Conservation (phyloP, 2,329 filamentous ascomycete species). For the Neofusicoccum sp. region DNA sequence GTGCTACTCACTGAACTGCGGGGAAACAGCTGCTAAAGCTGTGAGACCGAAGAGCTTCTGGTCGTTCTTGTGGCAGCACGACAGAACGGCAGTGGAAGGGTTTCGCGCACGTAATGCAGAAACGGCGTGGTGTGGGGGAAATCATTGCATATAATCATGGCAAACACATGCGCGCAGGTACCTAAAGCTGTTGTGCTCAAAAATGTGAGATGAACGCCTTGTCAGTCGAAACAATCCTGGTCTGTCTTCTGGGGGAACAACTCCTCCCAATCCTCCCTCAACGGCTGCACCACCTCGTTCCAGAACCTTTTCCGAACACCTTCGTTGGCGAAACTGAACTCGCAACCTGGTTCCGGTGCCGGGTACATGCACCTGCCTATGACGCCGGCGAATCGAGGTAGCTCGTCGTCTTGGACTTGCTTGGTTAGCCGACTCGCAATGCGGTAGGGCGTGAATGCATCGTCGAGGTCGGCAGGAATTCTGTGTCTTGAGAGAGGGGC, state of each 20-base stretch:
- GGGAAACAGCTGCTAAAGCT: background rate
- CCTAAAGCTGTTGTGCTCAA: no score
- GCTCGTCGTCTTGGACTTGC: conserved; percentile 12
- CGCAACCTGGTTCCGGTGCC: background rate
- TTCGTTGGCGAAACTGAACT: conserved; percentile 1
- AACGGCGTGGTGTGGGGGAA: background rate
- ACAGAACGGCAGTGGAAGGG: background rate
- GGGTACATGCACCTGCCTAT: conserved; percentile 18
- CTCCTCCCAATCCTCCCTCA: conserved; percentile 20
- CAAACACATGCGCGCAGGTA: background rate
- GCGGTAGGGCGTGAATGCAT: conserved; percentile 14
- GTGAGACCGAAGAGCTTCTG: background rate
- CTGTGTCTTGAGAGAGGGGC: conserved; percentile 1
- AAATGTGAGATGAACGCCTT: no score
- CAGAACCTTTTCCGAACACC: conserved; percentile 18
- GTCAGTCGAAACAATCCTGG: background rate
- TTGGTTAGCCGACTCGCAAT: conserved; percentile 16
- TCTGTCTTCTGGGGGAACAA: background rate
- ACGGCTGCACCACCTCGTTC: conserved; percentile 14
- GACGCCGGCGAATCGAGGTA: conserved; percentile 17
- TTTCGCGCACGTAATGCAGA: background rate
- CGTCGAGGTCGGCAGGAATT: conserved; percentile 17
- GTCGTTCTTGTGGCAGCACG: background rate
- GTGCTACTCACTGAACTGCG: background rate
- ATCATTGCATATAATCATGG: background rate